Conservation (phyloP, 768 basidiomycete species). For the Lactarius hatsudake region DNA sequence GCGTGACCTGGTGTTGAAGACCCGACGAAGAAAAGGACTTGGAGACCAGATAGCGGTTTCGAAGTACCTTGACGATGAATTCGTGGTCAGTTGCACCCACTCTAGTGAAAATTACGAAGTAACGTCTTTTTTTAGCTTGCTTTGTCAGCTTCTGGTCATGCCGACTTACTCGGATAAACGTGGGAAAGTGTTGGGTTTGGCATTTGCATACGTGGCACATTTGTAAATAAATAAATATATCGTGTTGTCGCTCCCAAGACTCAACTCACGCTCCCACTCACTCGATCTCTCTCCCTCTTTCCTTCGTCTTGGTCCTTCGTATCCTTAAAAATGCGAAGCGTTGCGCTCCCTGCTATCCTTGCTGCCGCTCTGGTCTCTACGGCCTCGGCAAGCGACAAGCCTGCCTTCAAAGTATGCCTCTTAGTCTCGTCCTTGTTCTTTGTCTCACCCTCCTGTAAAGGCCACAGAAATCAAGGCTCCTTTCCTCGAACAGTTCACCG, state of each 20-base stretch:
- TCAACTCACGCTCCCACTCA: slow-evolving; percentile 12
- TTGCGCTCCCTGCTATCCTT: slow-evolving; percentile 73
- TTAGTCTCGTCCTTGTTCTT: slow-evolving; percentile 23
- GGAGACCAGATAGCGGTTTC: slow-evolving; percentile 97
- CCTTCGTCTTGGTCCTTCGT: slow-evolving; percentile 63
- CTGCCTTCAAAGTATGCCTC: slow-evolving; percentile 57
- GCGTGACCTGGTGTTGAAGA: slow-evolving; percentile 93
- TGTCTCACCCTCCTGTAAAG: slow-evolving; percentile 39
- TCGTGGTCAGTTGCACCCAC: slow-evolving; percentile 59
- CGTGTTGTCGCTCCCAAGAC: slow-evolving; percentile 27
- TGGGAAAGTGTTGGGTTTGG: slow-evolving; percentile 36
- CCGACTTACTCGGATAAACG: slow-evolving; percentile 72
- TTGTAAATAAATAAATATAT: slow-evolving; percentile 38
- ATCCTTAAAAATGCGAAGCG: slow-evolving; percentile 70
- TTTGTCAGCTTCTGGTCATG: slow-evolving; percentile 93
- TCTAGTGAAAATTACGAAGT: slow-evolving; percentile 1
- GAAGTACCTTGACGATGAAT: slow-evolving; percentile 96
- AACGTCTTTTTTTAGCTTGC: slow-evolving; percentile 58
- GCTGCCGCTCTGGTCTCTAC: slow-evolving; percentile 59
- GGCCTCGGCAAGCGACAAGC: slow-evolving; percentile 58
- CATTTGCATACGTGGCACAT: slow-evolving; percentile 43
- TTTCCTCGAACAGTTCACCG: slow-evolving; percentile 96
- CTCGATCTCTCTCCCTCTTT: slow-evolving; percentile 35
- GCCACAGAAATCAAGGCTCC: slow-evolving; percentile 76
- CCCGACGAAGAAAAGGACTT: slow-evolving; percentile 91